Evolutionary conservation across 371 early-diverging fungal species (phyloP).

Genomic region (Sporodiniella umbellata): DNA sequence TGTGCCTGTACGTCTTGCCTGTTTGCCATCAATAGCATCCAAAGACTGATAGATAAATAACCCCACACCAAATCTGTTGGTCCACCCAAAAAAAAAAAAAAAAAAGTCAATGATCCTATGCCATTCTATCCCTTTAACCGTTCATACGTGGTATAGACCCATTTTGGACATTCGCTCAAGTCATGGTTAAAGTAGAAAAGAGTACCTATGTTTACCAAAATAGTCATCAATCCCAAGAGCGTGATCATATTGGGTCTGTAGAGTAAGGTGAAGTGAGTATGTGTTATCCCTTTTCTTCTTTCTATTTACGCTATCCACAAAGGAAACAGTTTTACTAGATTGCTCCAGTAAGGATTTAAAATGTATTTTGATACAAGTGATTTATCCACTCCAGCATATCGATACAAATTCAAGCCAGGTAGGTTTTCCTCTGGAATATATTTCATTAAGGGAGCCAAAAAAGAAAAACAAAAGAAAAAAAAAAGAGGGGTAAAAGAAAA

Average conservation of each 20-base stretch:
- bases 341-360: constrained; percentile 89
- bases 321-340: constrained; percentile 85
- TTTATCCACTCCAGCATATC: constrained; percentile 84
- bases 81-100: too few species aligned
- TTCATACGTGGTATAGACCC: constrained; percentile 76
- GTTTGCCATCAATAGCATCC: constrained; percentile 98
- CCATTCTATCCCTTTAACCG: background rate
- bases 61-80: constrained; percentile 74
- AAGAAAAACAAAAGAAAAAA: background rate
- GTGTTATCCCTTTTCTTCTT: background rate
- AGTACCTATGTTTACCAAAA: constrained; percentile 69
- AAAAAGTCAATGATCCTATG: too few species aligned
- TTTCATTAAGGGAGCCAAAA: constrained; percentile 10
- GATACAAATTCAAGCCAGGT: constrained; percentile 72
- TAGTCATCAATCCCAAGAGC: constrained; percentile 86
- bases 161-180: constrained; percentile 78
- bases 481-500: background rate
- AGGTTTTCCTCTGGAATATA: constrained; percentile 37
- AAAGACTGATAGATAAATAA: constrained; percentile 94
- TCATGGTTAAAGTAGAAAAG: constrained; percentile 74
- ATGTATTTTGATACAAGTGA: constrained; percentile 89
- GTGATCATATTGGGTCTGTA: constrained; percentile 97
- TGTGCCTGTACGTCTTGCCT: constrained; percentile 91
- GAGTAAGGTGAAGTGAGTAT: background rate
- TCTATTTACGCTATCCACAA: constrained; percentile 80